Percentiles rank a stretch among this genome's conserved stretches.
phyloP scores from a whole-genome alignment of 495 filamentous ascomycete genomes.

The Lophium mytilinum region DNA sequence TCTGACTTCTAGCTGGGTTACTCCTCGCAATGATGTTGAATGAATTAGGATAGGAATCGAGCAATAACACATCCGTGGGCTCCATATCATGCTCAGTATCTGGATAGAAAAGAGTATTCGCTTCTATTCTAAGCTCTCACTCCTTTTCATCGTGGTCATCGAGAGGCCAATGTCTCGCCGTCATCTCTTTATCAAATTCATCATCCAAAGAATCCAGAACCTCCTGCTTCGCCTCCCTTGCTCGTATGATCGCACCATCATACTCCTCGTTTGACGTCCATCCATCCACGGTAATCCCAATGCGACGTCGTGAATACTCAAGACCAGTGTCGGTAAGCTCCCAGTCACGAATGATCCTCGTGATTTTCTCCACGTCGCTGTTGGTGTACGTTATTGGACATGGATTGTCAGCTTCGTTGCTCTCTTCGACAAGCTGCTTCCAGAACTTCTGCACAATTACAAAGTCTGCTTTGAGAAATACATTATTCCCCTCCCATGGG shows the following conservation, averaged over 20 bases:
- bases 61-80: no score
- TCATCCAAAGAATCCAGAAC: not conserved
- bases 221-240: not conserved
- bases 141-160: constrained; percentile 9
- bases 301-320: not conserved
- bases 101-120: no score
- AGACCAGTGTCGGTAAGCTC: no score
- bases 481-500: constrained; percentile 4
- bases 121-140: no score
- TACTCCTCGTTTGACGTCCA: not conserved
- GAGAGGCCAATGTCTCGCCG: constrained; percentile 3
- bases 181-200: not conserved
- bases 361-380: not conserved
- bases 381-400: not conserved
- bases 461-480: constrained; percentile 4
- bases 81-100: no score
- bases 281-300: not conserved
- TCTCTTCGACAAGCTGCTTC: not conserved
- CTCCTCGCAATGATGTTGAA: no score
- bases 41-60: no score
- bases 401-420: no score
- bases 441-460: not conserved
- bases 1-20: no score
- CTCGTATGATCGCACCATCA: not conserved
- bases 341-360: not conserved